phyloP scores from a whole-genome alignment of 352 stramenopile species.

The Phytophthora palmivora region DNA sequence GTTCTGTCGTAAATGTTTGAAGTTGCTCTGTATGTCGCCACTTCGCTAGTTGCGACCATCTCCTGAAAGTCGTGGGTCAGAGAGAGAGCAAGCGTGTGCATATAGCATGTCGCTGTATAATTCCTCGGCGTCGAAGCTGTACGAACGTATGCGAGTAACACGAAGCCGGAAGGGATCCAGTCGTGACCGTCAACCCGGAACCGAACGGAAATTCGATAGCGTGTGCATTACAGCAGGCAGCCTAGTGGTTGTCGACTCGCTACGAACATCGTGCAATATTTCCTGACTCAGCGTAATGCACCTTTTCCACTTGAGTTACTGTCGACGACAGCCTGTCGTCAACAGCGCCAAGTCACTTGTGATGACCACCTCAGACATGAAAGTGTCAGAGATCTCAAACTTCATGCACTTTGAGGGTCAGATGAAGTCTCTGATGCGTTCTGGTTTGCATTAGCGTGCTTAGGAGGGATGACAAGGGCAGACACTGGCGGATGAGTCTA shows the following conservation, averaged over 20 bases:
- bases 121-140: background rate
- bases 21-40: conserved; percentile 11
- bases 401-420: background rate
- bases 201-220: conserved; percentile 13
- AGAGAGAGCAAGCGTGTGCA: conserved; percentile 4
- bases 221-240: too few relatives aligned
- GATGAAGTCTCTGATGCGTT: background rate
- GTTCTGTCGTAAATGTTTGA: background rate
- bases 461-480: conserved; percentile 5
- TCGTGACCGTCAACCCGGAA: background rate
- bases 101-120: conserved; percentile 6
- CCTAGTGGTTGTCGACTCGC: conserved; percentile 13
- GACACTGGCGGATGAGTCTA: background rate
- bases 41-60: conserved; percentile 17
- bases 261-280: background rate
- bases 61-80: background rate
- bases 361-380: conserved; percentile 8
- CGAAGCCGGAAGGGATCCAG: conserved; percentile 9
- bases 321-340: too few relatives aligned
- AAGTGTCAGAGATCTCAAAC: conserved; percentile 21
- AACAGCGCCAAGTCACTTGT: too few relatives aligned
- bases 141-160: conserved; percentile 1
- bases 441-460: background rate
- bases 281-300: conserved; percentile 6
- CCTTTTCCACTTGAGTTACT: conserved; percentile 1